A percentile compares a stretch with the other conserved stretches of the same genome.
phyloP scores from a whole-genome alignment of 257 asterid genomes.

The Scutellaria baicalensis region DNA sequence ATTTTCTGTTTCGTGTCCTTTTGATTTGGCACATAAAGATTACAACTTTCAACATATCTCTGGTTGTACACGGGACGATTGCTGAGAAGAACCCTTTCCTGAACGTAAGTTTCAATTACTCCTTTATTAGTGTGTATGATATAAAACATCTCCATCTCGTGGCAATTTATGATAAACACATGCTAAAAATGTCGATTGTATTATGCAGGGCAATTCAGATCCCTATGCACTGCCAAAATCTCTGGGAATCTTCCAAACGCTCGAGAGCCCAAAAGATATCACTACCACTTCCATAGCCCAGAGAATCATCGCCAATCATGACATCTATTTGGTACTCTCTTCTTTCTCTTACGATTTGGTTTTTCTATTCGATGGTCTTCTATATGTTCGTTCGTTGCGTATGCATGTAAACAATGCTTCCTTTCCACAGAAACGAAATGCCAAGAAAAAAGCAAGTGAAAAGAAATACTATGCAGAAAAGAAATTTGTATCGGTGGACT shows the following conservation, averaged over 20 bases:
- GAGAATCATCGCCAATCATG: conserved; percentile 84
- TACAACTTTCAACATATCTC: conserved; percentile 82
- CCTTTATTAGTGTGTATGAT: not conserved
- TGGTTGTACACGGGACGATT: conserved; percentile 76
- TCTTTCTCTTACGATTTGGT: not conserved
- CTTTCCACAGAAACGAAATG: conserved; percentile 70
- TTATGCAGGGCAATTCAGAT: conserved; percentile 58
- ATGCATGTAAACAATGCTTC: not conserved
- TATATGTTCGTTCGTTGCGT: not conserved
- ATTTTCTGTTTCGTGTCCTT: not conserved
- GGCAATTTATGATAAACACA: not conserved
- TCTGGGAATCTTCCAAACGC: conserved; percentile 64
- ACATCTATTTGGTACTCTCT: conserved; percentile 56
- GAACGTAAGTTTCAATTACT: conserved; percentile 39
- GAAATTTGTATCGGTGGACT: conserved; percentile 67
- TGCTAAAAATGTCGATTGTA: conserved; percentile 7
- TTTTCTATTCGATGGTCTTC: not conserved
- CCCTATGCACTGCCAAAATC: conserved; percentile 70
- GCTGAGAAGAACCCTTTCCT: conserved; percentile 50
- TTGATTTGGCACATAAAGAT: conserved; percentile 21
- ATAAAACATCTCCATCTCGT: not conserved
- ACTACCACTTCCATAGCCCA: conserved; percentile 76
- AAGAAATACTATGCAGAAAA: conserved; percentile 74
- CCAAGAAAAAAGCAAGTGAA: conserved; percentile 85
- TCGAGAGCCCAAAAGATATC: conserved; percentile 73